Evolutionary conservation across 2,329 filamentous ascomycete genomes (phyloP).

Genomic region (Dothistroma pini): DNA sequence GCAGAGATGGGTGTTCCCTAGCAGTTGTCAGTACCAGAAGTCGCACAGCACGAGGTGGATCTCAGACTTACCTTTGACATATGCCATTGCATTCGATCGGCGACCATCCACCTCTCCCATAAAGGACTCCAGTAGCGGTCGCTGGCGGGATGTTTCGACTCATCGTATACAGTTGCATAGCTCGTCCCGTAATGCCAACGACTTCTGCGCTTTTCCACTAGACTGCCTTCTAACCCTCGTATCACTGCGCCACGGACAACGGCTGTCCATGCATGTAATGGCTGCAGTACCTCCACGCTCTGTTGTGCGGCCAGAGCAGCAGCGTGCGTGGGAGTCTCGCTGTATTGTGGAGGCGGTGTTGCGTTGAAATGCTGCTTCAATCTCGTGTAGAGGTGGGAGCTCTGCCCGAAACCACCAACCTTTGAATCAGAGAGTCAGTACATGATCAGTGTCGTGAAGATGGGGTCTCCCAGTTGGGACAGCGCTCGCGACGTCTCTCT

Average conservation of each 20-base stretch:
- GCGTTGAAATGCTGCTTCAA: constrained; percentile 64
- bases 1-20: constrained; percentile 70
- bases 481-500: too few relatives aligned
- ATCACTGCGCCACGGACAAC: constrained; percentile 75
- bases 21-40: background rate
- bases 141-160: constrained; percentile 66
- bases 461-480: too few relatives aligned
- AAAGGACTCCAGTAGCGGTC: constrained; percentile 77
- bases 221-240: constrained; percentile 70
- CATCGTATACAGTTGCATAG: constrained; percentile 72
- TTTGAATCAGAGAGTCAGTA: too few relatives aligned
- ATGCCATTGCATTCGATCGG: constrained; percentile 81
- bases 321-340: constrained; percentile 66
- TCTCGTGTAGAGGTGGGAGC: constrained; percentile 63
- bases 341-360: constrained; percentile 56
- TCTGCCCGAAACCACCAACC: constrained; percentile 71
- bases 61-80: constrained; percentile 62
- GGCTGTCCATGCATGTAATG: constrained; percentile 76
- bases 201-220: constrained; percentile 71
- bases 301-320: constrained; percentile 42
- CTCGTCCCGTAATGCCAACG: constrained; percentile 77
- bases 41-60: background rate
- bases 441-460: too few relatives aligned
- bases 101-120: constrained; percentile 81
- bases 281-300: constrained; percentile 75